Percentiles rank a stretch among this genome's conserved stretches.
Evolutionary conservation across 495 filamentous ascomycete genomes (phyloP).

Genomic region (Rostrohypoxylon terebratum): DNA sequence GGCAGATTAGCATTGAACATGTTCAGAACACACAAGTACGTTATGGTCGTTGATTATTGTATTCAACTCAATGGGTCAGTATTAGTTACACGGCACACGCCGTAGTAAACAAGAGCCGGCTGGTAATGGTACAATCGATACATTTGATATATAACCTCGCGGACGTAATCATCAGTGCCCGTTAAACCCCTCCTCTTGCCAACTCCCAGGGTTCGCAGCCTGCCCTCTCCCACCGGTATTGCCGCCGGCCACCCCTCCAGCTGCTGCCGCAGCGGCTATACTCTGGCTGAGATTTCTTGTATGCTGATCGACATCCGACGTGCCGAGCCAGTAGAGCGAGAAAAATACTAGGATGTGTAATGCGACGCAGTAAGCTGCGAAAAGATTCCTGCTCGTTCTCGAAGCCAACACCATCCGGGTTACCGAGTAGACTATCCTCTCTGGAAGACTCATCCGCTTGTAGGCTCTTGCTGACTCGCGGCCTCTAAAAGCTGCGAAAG

Average conservation of each 20-base stretch:
- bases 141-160: slow-evolving; percentile 22
- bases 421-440: slow-evolving; percentile 89
- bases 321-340: slow-evolving; percentile 86
- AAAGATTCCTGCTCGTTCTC: slow-evolving; percentile 89
- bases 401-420: slow-evolving; percentile 92
- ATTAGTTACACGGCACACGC: slow-evolving; percentile 36
- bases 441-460: slow-evolving; percentile 91
- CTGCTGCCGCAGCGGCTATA: slow-evolving; percentile 50
- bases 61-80: slow-evolving; percentile 17
- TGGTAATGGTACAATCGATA: slow-evolving; percentile 40
- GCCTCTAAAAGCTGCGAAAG: slow-evolving; percentile 93
- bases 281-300: slow-evolving; percentile 50
- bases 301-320: slow-evolving; percentile 56
- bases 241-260: slow-evolving; percentile 41
- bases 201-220: slow-evolving; percentile 46
- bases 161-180: slow-evolving; percentile 44
- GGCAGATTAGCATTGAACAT: slow-evolving; percentile 1
- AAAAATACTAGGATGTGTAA: slow-evolving; percentile 88
- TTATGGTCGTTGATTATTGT: background rate
- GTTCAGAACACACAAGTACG: background rate
- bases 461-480: slow-evolving; percentile 93
- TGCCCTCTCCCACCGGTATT: slow-evolving; percentile 34
- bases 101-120: slow-evolving; percentile 35
- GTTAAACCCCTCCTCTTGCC: slow-evolving; percentile 57
- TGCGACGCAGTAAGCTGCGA: slow-evolving; percentile 92